These are phyloP conservation scores for Lichtheimia ornata DNA, from an alignment of 371 early-diverging fungal species.

Conservation along the genomic window DNA sequence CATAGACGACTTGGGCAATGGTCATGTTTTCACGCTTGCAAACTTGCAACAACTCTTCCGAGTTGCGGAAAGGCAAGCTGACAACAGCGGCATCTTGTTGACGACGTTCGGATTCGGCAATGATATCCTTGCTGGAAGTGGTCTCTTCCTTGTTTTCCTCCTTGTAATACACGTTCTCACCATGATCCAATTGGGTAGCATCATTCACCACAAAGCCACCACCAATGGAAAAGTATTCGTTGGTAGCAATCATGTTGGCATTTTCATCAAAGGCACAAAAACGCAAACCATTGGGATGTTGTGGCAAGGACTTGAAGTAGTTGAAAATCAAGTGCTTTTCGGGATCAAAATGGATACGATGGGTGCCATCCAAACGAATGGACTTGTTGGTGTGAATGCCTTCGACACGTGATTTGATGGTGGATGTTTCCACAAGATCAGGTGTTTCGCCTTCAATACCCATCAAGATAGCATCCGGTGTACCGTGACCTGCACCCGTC, in stretches of 20 bases:
- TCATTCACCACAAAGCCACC: slow-evolving; percentile 97
- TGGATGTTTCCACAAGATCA: slow-evolving; percentile 83
- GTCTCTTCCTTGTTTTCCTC: slow-evolving; percentile 31
- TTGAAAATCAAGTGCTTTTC: slow-evolving; percentile 85
- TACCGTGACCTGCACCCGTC: slow-evolving; percentile 95
- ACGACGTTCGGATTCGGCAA: slow-evolving; percentile 42
- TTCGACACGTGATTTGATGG: slow-evolving; percentile 74
- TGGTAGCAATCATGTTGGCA: slow-evolving; percentile 84
- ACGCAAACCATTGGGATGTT: slow-evolving; percentile 96
- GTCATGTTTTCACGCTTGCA: slow-evolving; percentile 84
- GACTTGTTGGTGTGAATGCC: slow-evolving; percentile 72
- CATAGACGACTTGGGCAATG: slow-evolving; percentile 95
- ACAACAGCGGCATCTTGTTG: slow-evolving; percentile 78
- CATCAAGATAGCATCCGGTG: slow-evolving; percentile 89
- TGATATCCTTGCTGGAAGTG: slow-evolving; percentile 11
- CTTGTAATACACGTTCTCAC: slow-evolving; percentile 87
- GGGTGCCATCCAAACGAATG: slow-evolving; percentile 73
- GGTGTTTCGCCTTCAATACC: slow-evolving; percentile 93
- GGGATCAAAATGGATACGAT: slow-evolving; percentile 81
- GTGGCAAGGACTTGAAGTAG: slow-evolving; percentile 83
- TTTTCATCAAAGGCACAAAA: slow-evolving; percentile 83
- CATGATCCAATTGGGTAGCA: slow-evolving; percentile 79
- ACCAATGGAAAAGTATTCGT: slow-evolving; percentile 94
- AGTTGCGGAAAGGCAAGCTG: slow-evolving; percentile 87
- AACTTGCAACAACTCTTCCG: slow-evolving; percentile 75